These are phyloP conservation scores for Betula pendula DNA, from an alignment of 306 rosid genomes.

Conservation along the genomic window DNA sequence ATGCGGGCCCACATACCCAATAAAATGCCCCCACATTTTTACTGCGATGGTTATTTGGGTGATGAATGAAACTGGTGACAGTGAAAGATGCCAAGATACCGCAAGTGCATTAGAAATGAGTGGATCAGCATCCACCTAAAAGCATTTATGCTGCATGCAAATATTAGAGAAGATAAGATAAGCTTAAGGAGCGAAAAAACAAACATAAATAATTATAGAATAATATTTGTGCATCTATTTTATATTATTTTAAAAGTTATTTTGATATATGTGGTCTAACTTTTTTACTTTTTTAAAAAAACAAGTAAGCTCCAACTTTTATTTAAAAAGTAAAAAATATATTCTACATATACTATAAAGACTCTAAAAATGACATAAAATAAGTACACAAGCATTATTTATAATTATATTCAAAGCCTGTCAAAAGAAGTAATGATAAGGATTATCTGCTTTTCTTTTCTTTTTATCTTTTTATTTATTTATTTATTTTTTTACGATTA, in stretches of 20 bases:
- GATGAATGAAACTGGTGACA: neutral
- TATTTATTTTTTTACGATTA: no score
- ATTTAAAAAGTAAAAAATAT: no score
- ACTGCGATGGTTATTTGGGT: neutral
- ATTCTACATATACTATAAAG: no score
- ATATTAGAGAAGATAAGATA: slow-evolving; percentile 35
- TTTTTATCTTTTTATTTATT: no score
- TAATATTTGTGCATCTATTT: no score
- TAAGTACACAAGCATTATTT: no score
- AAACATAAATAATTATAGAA: neutral
- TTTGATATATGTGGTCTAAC: no score
- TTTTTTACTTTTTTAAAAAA: no score
- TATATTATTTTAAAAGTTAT: no score
- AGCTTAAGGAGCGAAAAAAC: neutral
- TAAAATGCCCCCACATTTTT: neutral
- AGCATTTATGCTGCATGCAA: slow-evolving; percentile 39
- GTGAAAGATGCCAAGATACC: neutral
- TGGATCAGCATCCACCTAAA: slow-evolving; percentile 50
- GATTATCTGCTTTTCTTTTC: neutral
- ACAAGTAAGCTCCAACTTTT: no score
- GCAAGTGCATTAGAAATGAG: slow-evolving; percentile 18
- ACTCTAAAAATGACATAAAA: no score
- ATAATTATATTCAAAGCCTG: neutral
- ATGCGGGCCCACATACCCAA: slow-evolving; percentile 41
- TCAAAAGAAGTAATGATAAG: neutral